Evolutionary conservation across 2,329 filamentous ascomycete genomes (phyloP).

Genomic region (Leptographium radiaticola): DNA sequence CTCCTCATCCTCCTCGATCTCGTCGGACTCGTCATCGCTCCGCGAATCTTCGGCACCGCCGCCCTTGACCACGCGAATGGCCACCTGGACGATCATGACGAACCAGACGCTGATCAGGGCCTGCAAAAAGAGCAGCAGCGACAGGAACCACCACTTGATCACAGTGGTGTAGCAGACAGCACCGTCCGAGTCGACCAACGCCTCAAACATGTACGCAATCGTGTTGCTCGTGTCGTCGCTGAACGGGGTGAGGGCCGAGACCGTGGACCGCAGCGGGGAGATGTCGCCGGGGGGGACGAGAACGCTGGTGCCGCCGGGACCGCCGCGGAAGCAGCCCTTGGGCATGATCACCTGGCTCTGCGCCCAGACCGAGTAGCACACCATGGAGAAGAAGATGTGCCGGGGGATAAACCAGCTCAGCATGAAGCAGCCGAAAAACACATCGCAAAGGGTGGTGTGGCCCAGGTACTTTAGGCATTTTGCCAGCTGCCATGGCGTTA

Average conservation of each 20-base stretch:
- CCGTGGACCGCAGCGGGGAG: constrained; percentile 2
- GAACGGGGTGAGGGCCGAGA: constrained; percentile 3
- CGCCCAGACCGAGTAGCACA: constrained; percentile 71
- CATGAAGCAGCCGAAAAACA: constrained; percentile 76
- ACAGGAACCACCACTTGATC: constrained; percentile 66
- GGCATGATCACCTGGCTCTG: constrained; percentile 50
- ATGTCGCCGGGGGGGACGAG: constrained; percentile 2
- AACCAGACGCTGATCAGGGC: constrained; percentile 76
- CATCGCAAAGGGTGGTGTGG: constrained; percentile 63
- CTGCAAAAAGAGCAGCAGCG: constrained; percentile 65
- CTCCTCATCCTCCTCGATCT: constrained; percentile 40
- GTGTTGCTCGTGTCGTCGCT: constrained; percentile 20
- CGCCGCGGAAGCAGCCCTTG: constrained; percentile 57
- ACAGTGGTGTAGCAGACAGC: constrained; percentile 66
- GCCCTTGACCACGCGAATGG: constrained; percentile 65
- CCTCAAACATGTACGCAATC: constrained; percentile 54
- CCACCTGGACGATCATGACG: constrained; percentile 72
- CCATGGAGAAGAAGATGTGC: constrained; percentile 64
- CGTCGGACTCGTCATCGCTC: constrained; percentile 73
- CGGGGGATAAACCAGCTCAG: constrained; percentile 71
- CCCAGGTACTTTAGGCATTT: constrained; percentile 90
- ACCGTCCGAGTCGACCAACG: constrained; percentile 58
- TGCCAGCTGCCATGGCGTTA: constrained; percentile 48
- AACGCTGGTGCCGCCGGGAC: constrained; percentile 27
- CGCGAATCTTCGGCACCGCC: constrained; percentile 70